Evolutionary conservation across 148 eudicot species (phyloP).

Genomic region (Drosera capensis): DNA sequence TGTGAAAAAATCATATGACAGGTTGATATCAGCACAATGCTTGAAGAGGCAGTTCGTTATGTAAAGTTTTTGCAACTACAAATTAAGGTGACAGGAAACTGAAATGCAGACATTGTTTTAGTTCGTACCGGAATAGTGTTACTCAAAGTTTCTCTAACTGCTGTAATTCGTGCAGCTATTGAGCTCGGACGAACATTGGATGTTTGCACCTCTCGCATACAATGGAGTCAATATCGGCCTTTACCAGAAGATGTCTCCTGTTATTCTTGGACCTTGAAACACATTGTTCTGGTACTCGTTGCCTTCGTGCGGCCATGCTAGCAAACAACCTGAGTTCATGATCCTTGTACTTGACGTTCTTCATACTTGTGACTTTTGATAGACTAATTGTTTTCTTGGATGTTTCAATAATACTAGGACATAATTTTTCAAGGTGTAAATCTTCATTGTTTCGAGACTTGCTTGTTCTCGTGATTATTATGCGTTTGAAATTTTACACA

Average conservation of each 20-base stretch:
- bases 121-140: not conserved
- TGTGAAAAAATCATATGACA: no score
- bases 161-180: conserved; percentile 24
- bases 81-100: conserved; percentile 22
- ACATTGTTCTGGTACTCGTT: no score
- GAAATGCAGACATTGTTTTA: not conserved
- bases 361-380: no score
- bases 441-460: no score
- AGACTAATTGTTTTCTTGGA: no score
- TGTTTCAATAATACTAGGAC: no score
- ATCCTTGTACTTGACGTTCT: no score
- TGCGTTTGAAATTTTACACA: no score
- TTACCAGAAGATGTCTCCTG: conserved; percentile 25
- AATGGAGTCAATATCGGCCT: conserved; percentile 49
- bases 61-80: conserved; percentile 56
- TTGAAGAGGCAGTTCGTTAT: conserved; percentile 51
- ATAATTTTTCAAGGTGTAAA: no score
- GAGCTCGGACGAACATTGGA: conserved; percentile 73
- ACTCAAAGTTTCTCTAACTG: not conserved
- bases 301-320: no score
- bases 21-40: conserved; percentile 77
- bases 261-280: conserved; percentile 7
- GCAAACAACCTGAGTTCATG: no score
- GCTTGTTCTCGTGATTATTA: no score
- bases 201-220: conserved; percentile 63